phyloP scores from a whole-genome alignment of 345 rosid genomes.

The Heritiera littoralis region DNA sequence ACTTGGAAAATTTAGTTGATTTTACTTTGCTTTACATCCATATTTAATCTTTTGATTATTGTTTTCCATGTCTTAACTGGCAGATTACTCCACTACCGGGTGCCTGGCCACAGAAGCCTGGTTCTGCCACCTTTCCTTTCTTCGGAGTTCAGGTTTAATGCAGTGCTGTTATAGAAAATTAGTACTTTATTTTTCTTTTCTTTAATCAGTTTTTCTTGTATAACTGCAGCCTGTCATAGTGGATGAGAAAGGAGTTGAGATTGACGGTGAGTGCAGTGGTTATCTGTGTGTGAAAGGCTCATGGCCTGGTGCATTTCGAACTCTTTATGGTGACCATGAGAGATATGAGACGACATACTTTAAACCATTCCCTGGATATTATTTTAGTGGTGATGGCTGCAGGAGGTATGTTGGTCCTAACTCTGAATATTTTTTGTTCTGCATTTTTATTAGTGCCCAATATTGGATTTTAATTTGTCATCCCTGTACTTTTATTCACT shows the following conservation, averaged over 20 bases:
- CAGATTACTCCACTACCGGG: slow-evolving; percentile 98
- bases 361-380: slow-evolving; percentile 92
- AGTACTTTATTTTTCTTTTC: not conserved
- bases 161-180: slow-evolving; percentile 12
- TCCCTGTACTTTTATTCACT: not conserved
- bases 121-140: slow-evolving; percentile 99
- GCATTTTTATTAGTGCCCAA: not conserved
- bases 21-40: not conserved
- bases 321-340: slow-evolving; percentile 97
- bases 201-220: slow-evolving; percentile 16
- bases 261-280: slow-evolving; percentile 94
- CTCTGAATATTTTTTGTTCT: not conserved
- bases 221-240: slow-evolving; percentile 76
- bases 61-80: slow-evolving; percentile 25
- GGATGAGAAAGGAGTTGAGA: slow-evolving; percentile 95
- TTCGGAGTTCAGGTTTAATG: slow-evolving; percentile 89
- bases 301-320: slow-evolving; percentile 98
- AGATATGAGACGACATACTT: slow-evolving; percentile 97
- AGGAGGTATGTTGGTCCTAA: slow-evolving; percentile 54
- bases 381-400: slow-evolving; percentile 97
- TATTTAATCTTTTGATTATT: slow-evolving; percentile 3
- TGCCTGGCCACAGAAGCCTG: slow-evolving; percentile 99
- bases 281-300: slow-evolving; percentile 85
- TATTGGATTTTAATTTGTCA: not conserved
- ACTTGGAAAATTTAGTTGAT: slow-evolving; percentile 5